phyloP scores from a whole-genome alignment of 2,329 filamentous ascomycete genomes.

The Emericellopsis atlantica region DNA sequence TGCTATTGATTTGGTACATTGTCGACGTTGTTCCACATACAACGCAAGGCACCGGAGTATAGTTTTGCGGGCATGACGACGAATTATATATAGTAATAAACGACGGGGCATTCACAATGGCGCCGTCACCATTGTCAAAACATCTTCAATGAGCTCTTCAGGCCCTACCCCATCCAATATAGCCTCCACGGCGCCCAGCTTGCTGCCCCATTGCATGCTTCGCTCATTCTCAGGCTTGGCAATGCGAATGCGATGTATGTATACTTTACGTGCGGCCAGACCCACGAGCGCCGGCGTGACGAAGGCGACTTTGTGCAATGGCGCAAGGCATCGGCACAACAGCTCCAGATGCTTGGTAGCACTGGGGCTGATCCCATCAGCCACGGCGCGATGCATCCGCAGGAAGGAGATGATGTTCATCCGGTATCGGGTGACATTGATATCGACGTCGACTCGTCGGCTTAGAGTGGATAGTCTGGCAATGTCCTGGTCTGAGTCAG shows the following conservation, averaged over 20 bases:
- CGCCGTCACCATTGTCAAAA: slow-evolving; percentile 42
- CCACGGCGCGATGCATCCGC: slow-evolving; percentile 75
- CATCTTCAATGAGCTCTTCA: slow-evolving; percentile 53
- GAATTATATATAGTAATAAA: slow-evolving; percentile 15
- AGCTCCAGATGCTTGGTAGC: slow-evolving; percentile 68
- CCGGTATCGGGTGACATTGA: slow-evolving; percentile 73
- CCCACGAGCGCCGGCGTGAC: slow-evolving; percentile 74
- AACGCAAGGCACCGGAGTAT: neutral
- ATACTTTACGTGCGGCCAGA: slow-evolving; percentile 76
- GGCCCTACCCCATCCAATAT: slow-evolving; percentile 50
- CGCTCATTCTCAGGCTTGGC: slow-evolving; percentile 60
- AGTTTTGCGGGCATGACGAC: slow-evolving; percentile 1
- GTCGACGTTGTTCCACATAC: neutral
- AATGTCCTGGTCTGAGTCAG: slow-evolving; percentile 32
- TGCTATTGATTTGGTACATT: neutral
- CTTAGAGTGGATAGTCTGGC: slow-evolving; percentile 45
- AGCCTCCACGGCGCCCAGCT: slow-evolving; percentile 52
- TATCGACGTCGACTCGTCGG: slow-evolving; percentile 47
- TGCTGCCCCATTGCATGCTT: slow-evolving; percentile 89
- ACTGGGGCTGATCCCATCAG: slow-evolving; percentile 61
- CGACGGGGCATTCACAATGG: slow-evolving; percentile 23
- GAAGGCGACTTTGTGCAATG: slow-evolving; percentile 69
- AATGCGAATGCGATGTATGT: slow-evolving; percentile 70
- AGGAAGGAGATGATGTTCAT: slow-evolving; percentile 83
- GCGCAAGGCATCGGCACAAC: slow-evolving; percentile 61